phyloP scores from a whole-genome alignment of 768 basidiomycete genomes.

The Ramaria sp. region DNA sequence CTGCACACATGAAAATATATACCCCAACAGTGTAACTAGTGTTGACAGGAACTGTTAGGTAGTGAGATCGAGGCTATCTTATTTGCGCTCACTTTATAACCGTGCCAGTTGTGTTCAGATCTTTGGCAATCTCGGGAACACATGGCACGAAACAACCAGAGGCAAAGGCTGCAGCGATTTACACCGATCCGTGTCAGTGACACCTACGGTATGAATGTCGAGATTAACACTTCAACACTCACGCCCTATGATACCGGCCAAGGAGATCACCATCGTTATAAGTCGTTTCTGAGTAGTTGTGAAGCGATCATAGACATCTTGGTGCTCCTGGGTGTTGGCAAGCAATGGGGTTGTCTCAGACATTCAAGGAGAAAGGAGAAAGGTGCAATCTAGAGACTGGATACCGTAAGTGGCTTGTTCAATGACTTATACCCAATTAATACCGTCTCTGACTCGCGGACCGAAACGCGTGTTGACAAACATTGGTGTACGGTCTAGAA shows the following conservation, averaged over 20 bases:
- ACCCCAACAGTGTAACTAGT: slow-evolving; percentile 32
- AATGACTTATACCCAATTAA: too few relatives aligned
- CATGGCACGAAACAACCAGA: slow-evolving; percentile 61
- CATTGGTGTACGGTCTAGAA: too few relatives aligned
- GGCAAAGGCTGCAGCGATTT: too few relatives aligned
- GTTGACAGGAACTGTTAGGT: neutral
- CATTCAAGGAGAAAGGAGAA: neutral
- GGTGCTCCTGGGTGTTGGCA: neutral
- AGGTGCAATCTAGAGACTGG: too few relatives aligned
- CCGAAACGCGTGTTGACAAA: too few relatives aligned
- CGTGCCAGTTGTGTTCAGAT: slow-evolving; percentile 44
- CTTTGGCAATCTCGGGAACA: slow-evolving; percentile 60
- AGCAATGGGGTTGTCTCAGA: slow-evolving; percentile 4
- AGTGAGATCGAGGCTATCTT: neutral
- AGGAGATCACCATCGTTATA: slow-evolving; percentile 48
- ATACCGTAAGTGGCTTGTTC: too few relatives aligned
- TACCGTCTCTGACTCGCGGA: too few relatives aligned
- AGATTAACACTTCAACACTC: neutral
- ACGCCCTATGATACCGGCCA: slow-evolving; percentile 56
- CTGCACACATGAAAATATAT: slow-evolving; percentile 33
- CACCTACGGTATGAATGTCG: too few relatives aligned
- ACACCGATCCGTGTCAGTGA: too few relatives aligned
- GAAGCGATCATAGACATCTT: slow-evolving; percentile 49
- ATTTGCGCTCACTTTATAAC: slow-evolving; percentile 41
- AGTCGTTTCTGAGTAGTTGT: slow-evolving; percentile 33